phyloP scores from a whole-genome alignment of 2,329 filamentous ascomycete genomes.

The Penicillium sp. region DNA sequence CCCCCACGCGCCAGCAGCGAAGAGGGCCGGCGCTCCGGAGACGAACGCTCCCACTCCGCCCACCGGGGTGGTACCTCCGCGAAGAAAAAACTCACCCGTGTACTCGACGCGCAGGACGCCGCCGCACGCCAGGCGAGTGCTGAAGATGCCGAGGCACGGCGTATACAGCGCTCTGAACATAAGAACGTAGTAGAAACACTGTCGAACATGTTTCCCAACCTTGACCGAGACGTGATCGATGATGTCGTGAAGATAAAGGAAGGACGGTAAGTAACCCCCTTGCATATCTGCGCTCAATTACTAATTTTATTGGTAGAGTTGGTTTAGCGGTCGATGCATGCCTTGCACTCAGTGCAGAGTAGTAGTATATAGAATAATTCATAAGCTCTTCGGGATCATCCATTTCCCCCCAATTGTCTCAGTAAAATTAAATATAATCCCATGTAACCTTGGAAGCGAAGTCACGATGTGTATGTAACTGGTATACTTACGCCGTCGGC shows the following conservation, averaged over 20 bases:
- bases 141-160: constrained; percentile 82
- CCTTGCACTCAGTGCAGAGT: constrained; percentile 64
- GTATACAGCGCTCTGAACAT: constrained; percentile 82
- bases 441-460: background rate
- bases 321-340: constrained; percentile 85
- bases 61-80: constrained; percentile 13
- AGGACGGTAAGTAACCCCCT: constrained; percentile 67
- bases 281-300: background rate
- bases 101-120: constrained; percentile 76
- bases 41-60: constrained; percentile 21
- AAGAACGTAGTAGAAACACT: constrained; percentile 90
- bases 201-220: constrained; percentile 92
- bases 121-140: constrained; percentile 88
- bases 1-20: constrained; percentile 45
- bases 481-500: background rate
- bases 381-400: background rate
- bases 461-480: background rate
- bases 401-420: background rate
- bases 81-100: constrained; percentile 36
- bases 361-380: constrained; percentile 30
- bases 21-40: constrained; percentile 25
- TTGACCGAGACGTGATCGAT: constrained; percentile 91
- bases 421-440: background rate
- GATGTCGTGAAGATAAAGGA: constrained; percentile 96
- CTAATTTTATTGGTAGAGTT: constrained; percentile 56